These are phyloP conservation scores for Botrytis sinoallii DNA, from an alignment of 2,329 filamentous ascomycete genomes.

Conservation along the genomic window DNA sequence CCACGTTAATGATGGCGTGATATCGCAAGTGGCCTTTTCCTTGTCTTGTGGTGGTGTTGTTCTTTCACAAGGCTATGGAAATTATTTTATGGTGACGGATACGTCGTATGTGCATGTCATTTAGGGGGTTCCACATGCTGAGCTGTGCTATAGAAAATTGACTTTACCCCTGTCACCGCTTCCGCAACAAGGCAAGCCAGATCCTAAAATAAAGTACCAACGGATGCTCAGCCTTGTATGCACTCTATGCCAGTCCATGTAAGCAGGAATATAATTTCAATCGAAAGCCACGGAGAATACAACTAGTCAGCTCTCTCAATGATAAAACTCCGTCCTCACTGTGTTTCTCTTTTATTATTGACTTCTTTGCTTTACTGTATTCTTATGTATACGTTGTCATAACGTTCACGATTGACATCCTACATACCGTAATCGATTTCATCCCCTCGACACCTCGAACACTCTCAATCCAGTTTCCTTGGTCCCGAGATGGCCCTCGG, in stretches of 20 bases:
- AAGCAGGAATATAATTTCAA: slow-evolving; percentile 1
- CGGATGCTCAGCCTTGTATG: slow-evolving; percentile 18
- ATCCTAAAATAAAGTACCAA: slow-evolving; percentile 9
- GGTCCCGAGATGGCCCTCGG: slow-evolving; percentile 30
- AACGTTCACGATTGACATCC: slow-evolving; percentile 8
- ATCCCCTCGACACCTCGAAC: background rate
- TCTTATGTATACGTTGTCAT: slow-evolving; percentile 8
- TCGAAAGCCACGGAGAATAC: slow-evolving; percentile 8
- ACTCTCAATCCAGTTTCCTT: slow-evolving; percentile 23
- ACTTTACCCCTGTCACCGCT: slow-evolving; percentile 8
- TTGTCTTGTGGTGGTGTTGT: background rate
- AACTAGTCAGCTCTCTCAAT: slow-evolving; percentile 14
- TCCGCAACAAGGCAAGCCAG: background rate
- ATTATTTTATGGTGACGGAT: background rate
- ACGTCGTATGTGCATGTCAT: background rate
- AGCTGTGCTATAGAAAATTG: slow-evolving; percentile 7
- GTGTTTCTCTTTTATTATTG: background rate
- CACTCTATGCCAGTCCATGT: background rate
- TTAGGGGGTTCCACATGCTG: slow-evolving; percentile 8
- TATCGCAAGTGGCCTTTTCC: background rate
- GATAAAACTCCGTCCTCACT: background rate
- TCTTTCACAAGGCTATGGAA: slow-evolving; percentile 12
- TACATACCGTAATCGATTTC: background rate
- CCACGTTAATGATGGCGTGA: background rate
- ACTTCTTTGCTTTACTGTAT: background rate